These are phyloP conservation scores for Blastobotrys capitulatus DNA, from an alignment of 1,139 yeast genomes.

Conservation along the genomic window DNA sequence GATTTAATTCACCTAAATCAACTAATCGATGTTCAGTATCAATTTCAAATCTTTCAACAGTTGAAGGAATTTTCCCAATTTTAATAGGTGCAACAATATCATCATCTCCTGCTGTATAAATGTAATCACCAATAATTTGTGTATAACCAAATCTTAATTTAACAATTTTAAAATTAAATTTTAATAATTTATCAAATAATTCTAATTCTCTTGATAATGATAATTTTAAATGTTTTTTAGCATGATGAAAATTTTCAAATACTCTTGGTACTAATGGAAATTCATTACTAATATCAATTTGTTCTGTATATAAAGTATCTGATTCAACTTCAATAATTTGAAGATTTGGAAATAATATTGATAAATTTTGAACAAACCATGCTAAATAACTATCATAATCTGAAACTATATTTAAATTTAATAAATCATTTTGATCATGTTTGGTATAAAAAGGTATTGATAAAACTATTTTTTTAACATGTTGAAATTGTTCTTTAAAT, in stretches of 20 bases:
- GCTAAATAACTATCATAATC: conserved; percentile 11
- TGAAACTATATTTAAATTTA: conserved; percentile 1
- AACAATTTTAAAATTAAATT: conserved; percentile 10
- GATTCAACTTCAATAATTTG: conserved; percentile 9
- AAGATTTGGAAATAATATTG: conserved; percentile 9
- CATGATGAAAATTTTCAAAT: conserved; percentile 4
- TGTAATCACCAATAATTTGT: conserved; percentile 4
- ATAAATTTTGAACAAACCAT: conserved; percentile 6
- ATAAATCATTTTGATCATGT: conserved; percentile 5
- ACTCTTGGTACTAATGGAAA: conserved; percentile 8
- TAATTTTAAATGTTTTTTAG: conserved; percentile 9
- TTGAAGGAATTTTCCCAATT: conserved; percentile 7
- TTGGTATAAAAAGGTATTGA: conserved; percentile 11
- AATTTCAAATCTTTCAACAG: conserved; percentile 11
- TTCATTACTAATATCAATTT: neutral
- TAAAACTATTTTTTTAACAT: conserved; percentile 7
- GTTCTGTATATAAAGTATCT: conserved; percentile 10
- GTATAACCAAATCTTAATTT: conserved; percentile 12
- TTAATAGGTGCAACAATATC: conserved; percentile 9
- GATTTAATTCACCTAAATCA: conserved; percentile 9
- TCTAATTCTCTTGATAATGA: conserved; percentile 11
- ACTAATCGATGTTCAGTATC: conserved; percentile 13
- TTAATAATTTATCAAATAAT: conserved; percentile 5
- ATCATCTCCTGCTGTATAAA: conserved; percentile 12
- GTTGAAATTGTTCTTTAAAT: conserved; percentile 4